Conservation (phyloP, 2,329 filamentous ascomycete genomes). For the Graphilbum sp. region DNA sequence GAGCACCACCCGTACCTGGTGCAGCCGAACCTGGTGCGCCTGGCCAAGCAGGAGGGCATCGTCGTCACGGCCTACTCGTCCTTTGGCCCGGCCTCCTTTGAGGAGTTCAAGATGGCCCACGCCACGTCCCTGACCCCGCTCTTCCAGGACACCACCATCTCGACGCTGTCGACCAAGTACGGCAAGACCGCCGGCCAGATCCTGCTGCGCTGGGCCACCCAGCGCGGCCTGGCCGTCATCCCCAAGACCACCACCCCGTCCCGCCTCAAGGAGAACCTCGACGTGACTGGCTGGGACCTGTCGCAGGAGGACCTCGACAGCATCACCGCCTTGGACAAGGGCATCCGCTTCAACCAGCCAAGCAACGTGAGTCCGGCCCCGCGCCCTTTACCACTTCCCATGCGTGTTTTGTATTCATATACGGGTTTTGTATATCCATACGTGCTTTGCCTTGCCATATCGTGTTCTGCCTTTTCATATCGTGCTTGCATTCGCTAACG, state of each 20-base stretch:
- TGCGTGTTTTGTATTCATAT: no score
- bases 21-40: conserved; percentile 52
- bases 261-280: conserved; percentile 36
- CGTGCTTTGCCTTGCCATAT: no score
- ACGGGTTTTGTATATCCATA: no score
- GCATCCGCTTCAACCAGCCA: conserved; percentile 46
- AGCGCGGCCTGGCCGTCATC: conserved; percentile 66
- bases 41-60: conserved; percentile 54
- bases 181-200: conserved; percentile 64
- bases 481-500: neutral
- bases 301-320: conserved; percentile 35
- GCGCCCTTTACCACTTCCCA: no score
- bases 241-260: conserved; percentile 43
- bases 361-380: conserved; percentile 8
- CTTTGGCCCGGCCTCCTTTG: conserved; percentile 64
- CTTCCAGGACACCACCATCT: conserved; percentile 52
- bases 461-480: neutral
- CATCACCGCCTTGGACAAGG: conserved; percentile 36
- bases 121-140: conserved; percentile 43
- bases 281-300: conserved; percentile 38
- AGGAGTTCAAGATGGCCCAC: conserved; percentile 58
- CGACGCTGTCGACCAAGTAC: conserved; percentile 49
- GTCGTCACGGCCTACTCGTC: conserved; percentile 70
- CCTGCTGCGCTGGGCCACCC: conserved; percentile 73
- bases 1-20: conserved; percentile 84